Conservation (phyloP, 306 rosid genomes). For the Cucumis sativus region DNA sequence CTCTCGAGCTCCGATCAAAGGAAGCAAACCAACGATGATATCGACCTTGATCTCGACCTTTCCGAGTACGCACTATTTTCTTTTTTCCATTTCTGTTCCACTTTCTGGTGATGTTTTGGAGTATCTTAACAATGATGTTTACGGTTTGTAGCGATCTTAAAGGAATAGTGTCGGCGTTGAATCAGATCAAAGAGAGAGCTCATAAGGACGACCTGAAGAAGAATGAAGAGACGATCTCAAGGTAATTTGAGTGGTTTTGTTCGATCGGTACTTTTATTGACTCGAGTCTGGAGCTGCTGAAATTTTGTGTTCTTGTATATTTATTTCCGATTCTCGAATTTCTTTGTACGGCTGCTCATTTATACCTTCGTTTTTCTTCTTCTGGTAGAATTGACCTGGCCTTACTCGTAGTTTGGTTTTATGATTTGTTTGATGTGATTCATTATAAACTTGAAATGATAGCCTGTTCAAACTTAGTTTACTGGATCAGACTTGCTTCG, state of each 20-base stretch:
- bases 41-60: slow-evolving; percentile 55
- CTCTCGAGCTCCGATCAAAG: slow-evolving; percentile 30
- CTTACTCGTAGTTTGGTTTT: neutral
- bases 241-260: slow-evolving; percentile 25
- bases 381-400: neutral
- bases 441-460: neutral
- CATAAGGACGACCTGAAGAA: slow-evolving; percentile 87
- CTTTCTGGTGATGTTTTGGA: neutral
- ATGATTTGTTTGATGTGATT: neutral
- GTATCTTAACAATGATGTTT: slow-evolving; percentile 5
- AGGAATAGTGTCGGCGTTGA: slow-evolving; percentile 73
- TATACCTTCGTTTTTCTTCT: neutral
- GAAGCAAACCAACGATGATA: slow-evolving; percentile 24
- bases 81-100: neutral
- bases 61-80: slow-evolving; percentile 33
- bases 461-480: neutral
- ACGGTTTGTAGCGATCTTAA: slow-evolving; percentile 54
- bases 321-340: neutral
- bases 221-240: slow-evolving; percentile 87
- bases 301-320: neutral
- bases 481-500: neutral
- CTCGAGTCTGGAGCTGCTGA: neutral
- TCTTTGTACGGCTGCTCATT: neutral
- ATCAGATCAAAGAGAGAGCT: slow-evolving; percentile 70
- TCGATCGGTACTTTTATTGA: neutral